These are phyloP conservation scores for Hericium coralloides DNA, from an alignment of 768 basidiomycete species.

Conservation along the genomic window DNA sequence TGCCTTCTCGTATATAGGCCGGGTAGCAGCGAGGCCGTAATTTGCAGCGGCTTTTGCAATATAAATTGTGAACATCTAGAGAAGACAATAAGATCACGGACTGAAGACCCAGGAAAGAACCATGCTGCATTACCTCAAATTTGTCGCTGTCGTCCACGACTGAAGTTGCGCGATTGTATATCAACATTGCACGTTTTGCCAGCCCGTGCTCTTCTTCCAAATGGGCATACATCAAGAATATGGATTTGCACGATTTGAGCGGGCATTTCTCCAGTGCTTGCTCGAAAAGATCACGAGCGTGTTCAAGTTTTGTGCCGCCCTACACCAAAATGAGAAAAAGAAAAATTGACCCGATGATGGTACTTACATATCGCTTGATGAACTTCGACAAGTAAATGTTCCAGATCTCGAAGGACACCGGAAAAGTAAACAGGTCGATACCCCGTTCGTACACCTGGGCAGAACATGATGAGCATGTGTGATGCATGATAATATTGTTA, in stretches of 20 bases:
- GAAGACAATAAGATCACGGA: not conserved
- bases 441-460: conserved; percentile 88
- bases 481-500: not conserved
- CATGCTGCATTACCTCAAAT: conserved; percentile 67
- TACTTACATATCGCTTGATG: conserved; percentile 85
- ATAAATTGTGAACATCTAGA: conserved; percentile 91
- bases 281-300: conserved; percentile 95
- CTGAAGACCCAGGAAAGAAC: not conserved
- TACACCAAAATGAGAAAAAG: conserved; percentile 20
- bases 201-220: conserved; percentile 93
- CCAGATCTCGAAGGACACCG: conserved; percentile 98
- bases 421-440: conserved; percentile 95
- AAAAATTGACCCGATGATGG: not conserved
- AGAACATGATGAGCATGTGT: not conserved
- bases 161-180: conserved; percentile 87
- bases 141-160: conserved; percentile 86
- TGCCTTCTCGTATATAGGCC: conserved; percentile 93
- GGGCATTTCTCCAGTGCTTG: conserved; percentile 97
- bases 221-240: conserved; percentile 94
- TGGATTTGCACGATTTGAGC: conserved; percentile 84
- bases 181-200: conserved; percentile 91
- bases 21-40: conserved; percentile 92
- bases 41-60: conserved; percentile 95
- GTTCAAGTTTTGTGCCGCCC: conserved; percentile 91
- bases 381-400: conserved; percentile 98